phyloP scores from a whole-genome alignment of 768 basidiomycete genomes.

The Rhizopogon sp. region DNA sequence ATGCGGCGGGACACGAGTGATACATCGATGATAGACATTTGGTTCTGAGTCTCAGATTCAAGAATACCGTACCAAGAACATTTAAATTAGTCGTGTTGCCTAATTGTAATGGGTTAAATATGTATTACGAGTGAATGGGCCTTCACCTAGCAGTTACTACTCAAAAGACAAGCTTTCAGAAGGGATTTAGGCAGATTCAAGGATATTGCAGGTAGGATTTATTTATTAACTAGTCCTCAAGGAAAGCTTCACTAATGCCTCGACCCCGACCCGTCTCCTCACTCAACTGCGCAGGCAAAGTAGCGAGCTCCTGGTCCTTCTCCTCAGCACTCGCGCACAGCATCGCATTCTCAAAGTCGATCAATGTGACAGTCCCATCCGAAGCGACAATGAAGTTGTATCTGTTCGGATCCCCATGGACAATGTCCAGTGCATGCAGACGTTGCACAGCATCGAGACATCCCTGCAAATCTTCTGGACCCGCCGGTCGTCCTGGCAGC shows the following conservation, averaged over 20 bases:
- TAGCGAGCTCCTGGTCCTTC: not conserved
- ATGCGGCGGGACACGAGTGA: too few species aligned
- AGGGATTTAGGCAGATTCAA: too few species aligned
- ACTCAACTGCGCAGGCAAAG: not conserved
- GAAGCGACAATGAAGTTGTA: not conserved
- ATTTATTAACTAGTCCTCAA: too few species aligned
- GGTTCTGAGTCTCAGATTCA: too few species aligned
- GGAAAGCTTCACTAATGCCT: not conserved
- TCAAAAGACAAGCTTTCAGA: too few species aligned
- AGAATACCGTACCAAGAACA: too few species aligned
- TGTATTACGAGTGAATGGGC: too few species aligned
- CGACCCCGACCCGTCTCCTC: not conserved
- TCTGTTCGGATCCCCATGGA: not conserved
- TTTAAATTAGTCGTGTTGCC: too few species aligned
- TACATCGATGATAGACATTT: too few species aligned
- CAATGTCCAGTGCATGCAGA: not conserved
- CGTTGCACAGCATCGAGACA: not conserved
- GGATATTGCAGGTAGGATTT: too few species aligned
- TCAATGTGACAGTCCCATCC: not conserved
- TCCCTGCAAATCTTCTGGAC: not conserved
- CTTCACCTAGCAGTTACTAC: too few species aligned
- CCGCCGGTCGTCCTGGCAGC: not conserved
- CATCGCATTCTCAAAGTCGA: not conserved
- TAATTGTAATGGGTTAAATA: too few species aligned
- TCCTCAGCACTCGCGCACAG: not conserved